A percentile compares a stretch with the other conserved stretches of the same genome.
Conservation (phyloP, 768 basidiomycete species). For the Tylopilus cervinicoccineus region DNA sequence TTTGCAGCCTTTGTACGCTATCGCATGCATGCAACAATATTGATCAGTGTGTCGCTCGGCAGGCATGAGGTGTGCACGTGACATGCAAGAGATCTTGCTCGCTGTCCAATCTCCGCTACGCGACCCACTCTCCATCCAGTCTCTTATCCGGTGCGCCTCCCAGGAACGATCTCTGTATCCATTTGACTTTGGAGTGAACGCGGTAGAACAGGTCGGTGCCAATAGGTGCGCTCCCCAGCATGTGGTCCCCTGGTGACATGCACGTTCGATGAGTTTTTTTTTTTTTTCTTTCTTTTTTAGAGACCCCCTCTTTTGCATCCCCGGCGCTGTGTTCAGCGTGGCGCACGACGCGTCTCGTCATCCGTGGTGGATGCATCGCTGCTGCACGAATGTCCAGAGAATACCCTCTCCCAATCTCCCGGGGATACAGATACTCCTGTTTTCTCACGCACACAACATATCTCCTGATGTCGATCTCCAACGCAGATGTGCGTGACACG, state of each 20-base stretch:
- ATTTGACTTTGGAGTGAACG: background rate
- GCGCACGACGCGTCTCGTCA: conserved; percentile 13
- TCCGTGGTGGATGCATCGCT: background rate
- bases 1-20: conserved; percentile 22
- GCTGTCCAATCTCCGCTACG: conserved; percentile 12
- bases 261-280: conserved; percentile 6
- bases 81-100: background rate
- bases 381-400: background rate
- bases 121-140: conserved; percentile 1
- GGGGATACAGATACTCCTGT: conserved; percentile 4
- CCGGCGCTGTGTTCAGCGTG: conserved; percentile 8
- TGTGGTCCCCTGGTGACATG: conserved; percentile 2
- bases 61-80: conserved; percentile 8
- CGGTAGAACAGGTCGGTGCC: conserved; percentile 6
- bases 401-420: conserved; percentile 4
- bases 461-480: conserved; percentile 13
- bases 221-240: conserved; percentile 4
- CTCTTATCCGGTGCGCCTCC: conserved; percentile 8
- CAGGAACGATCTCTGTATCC: background rate
- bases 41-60: conserved; percentile 15
- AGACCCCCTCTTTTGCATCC: too few relatives aligned
- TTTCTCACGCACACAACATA: conserved; percentile 17
- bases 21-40: conserved; percentile 5
- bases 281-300: too few relatives aligned
- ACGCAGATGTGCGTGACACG: conserved; percentile 14